These are phyloP conservation scores for Paraphysoderma sedebokerense DNA, from an alignment of 371 early-diverging fungal species.

Conservation along the genomic window DNA sequence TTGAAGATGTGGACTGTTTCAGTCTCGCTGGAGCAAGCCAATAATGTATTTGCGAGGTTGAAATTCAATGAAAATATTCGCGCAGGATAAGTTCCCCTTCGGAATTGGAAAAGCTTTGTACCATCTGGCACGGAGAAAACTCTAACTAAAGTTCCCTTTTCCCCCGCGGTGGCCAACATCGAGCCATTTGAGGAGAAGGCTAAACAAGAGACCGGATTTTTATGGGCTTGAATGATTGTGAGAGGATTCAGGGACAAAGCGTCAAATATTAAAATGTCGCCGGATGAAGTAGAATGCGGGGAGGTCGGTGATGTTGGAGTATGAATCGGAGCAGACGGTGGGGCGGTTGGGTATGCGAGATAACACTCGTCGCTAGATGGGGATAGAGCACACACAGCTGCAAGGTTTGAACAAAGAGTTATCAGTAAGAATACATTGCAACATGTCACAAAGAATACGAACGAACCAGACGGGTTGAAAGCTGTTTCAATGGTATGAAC, in stretches of 20 bases:
- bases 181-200: constrained; percentile 79
- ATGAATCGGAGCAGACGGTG: constrained; percentile 19
- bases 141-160: constrained; percentile 94
- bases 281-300: constrained; percentile 34
- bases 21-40: constrained; percentile 78
- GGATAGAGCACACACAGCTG: constrained; percentile 80
- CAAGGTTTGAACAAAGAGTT: no score
- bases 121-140: constrained; percentile 80
- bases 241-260: constrained; percentile 64
- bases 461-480: constrained; percentile 69
- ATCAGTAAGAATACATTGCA: no score
- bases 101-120: constrained; percentile 79
- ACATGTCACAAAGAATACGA: no score
- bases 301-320: constrained; percentile 22
- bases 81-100: constrained; percentile 82
- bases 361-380: constrained; percentile 86
- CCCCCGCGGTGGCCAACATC: constrained; percentile 82
- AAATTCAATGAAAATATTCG: constrained; percentile 82
- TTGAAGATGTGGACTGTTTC: constrained; percentile 96
- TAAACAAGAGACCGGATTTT: constrained; percentile 62
- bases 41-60: constrained; percentile 53
- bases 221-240: constrained; percentile 86
- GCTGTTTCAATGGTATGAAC: constrained; percentile 86
- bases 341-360: constrained; percentile 69
- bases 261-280: constrained; percentile 81